Evolutionary conservation across 306 rosid genomes (phyloP).

Genomic region (Cyamopsis tetragonoloba): DNA sequence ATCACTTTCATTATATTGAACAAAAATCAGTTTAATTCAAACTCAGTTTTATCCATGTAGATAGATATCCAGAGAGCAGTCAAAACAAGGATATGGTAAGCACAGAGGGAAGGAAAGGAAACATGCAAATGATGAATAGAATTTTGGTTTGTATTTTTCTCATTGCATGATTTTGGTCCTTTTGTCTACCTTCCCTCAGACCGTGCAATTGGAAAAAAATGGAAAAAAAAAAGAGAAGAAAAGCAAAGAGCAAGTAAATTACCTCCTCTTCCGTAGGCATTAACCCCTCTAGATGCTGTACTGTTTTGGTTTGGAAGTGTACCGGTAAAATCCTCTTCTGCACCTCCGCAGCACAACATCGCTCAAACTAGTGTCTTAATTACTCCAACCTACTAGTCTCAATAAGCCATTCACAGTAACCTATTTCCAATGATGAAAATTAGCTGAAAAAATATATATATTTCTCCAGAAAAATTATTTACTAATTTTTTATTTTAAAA

Average conservation of each 20-base stretch:
- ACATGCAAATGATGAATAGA: neutral
- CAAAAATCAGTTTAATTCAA: too few species aligned
- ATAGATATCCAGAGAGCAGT: too few species aligned
- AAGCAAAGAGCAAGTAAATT: neutral
- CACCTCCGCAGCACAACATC: constrained; percentile 72
- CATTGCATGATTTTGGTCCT: too few species aligned
- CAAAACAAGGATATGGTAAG: too few species aligned
- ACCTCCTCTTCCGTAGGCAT: constrained; percentile 44
- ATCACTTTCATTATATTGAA: too few species aligned
- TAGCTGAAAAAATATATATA: neutral
- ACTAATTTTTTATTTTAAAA: too few species aligned
- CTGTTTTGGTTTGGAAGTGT: constrained; percentile 51
- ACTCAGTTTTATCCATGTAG: too few species aligned
- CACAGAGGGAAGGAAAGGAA: neutral
- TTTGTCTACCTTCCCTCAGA: too few species aligned
- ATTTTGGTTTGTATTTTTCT: too few species aligned
- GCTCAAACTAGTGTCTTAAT: constrained; percentile 28
- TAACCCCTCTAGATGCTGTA: constrained; percentile 50
- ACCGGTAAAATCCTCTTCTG: constrained; percentile 59
- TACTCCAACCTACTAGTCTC: constrained; percentile 24
- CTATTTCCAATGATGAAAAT: constrained; percentile 3
- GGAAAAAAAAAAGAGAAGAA: too few species aligned
- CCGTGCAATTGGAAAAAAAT: too few species aligned
- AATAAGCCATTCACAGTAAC: constrained; percentile 34
- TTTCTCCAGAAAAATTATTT: too few species aligned